Base-by-base conservation (phyloP, 176 grass and related monocot genomes). In the Canna indica region DNA sequence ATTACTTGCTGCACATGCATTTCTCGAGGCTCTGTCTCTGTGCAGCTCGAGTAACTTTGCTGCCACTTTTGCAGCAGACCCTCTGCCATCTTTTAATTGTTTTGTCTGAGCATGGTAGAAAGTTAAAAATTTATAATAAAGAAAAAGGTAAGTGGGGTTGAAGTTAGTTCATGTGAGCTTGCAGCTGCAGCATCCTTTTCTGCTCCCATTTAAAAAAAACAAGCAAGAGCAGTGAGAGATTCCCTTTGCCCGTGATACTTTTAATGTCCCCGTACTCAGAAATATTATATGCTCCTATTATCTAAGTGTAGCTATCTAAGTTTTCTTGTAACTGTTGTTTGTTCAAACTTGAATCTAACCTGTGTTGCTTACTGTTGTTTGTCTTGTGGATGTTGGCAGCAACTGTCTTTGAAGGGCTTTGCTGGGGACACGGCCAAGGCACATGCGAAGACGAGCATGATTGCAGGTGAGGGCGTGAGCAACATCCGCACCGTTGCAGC, bases 371-470 rank as follows among this genome's bases (percentile, higher is more conserved):
- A 69, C 39, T 18, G 41, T 46, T 30, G 15, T 36, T 57, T 73
- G 2, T 59, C n/a, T n/a, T 32, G 5, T 28, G 10, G 41, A 73
- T 73, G 35, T 73, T 41, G 34, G 26, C 86, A 99, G 95, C 95
- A 99, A 93, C 84, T 99, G 57, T 99, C 90, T 0, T 87, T 99
- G 82, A 99, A 99, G 74, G 95, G 95, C 1, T 99, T 99, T 73
- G 95, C 90, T 6, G 95, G 95, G 73, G 90, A 99, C 78, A 90
- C 89, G 0, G 90, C 89, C 0, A 99, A 93, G 47, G 95, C 95
- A 5, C 90, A 99, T 65, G 95, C 95, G 46, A 93, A 94, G 84
- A 90, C 86, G 50, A 99, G 90, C 81, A 93, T 93, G 90, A 84
- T 99, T 45, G 95, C 95, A 0, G 90, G 90, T 18, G 95, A 99